Conservation (phyloP, 139 green algal genomes). For the Trebouxia sp. region DNA sequence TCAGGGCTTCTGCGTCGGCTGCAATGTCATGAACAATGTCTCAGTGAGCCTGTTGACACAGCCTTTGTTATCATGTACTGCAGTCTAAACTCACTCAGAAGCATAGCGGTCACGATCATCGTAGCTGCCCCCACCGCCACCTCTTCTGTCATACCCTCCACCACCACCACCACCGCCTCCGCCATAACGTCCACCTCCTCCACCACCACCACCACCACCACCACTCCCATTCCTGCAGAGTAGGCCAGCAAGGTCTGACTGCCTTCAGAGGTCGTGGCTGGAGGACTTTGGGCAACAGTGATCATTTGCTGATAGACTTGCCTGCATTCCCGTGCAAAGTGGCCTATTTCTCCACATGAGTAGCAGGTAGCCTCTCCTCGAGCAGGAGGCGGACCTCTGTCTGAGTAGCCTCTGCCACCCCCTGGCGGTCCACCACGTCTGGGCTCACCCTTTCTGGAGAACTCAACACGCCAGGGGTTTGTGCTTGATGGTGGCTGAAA, state of each 20-base stretch:
- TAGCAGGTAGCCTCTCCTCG: constrained; percentile 25
- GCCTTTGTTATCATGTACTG: too few species aligned
- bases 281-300: too few species aligned
- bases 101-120: constrained; percentile 9
- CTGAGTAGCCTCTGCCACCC: constrained; percentile 8
- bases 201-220: constrained; percentile 1
- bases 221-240: background rate
- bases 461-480: constrained; percentile 14
- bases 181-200: background rate
- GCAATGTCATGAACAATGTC: background rate
- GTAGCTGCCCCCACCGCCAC: background rate
- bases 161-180: background rate
- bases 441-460: constrained; percentile 11
- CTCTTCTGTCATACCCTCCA: background rate
- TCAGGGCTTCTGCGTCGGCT: constrained; percentile 9
- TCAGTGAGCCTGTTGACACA: background rate
- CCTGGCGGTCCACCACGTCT: background rate
- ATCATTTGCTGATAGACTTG: too few species aligned
- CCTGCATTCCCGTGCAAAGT: constrained; percentile 36
- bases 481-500: background rate
- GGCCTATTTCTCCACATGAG: constrained; percentile 26
- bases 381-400: background rate
- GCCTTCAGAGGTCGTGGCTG: too few species aligned
- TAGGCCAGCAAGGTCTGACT: background rate
- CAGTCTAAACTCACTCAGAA: constrained; percentile 8